Evolutionary conservation across 1,284 basidiomycete species (phyloP).

Genomic region (Exobasidium cylindrosporum): DNA sequence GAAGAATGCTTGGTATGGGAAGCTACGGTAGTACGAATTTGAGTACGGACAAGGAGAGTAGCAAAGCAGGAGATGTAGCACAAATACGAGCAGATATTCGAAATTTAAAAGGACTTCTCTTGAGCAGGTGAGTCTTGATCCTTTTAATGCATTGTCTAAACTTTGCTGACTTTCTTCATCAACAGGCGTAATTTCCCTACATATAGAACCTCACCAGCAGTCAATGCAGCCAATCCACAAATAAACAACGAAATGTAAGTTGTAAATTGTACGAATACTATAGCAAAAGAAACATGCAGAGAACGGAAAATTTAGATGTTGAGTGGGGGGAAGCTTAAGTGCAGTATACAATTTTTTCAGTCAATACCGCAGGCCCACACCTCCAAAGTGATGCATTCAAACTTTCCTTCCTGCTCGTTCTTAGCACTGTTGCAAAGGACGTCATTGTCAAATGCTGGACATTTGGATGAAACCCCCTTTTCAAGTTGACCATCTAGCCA

Average conservation of each 20-base stretch:
- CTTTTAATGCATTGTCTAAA: too few relatives aligned
- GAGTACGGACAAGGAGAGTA: neutral
- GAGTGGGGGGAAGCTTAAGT: slow-evolving; percentile 1
- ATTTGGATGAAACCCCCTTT: slow-evolving; percentile 76
- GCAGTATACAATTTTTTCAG: too few relatives aligned
- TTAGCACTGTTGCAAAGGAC: slow-evolving; percentile 63
- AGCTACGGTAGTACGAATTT: neutral
- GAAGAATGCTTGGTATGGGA: neutral
- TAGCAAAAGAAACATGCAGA: neutral
- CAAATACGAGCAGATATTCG: slow-evolving; percentile 52
- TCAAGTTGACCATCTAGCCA: slow-evolving; percentile 80
- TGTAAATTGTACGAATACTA: neutral
- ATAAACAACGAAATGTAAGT: neutral
- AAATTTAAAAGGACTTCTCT: slow-evolving; percentile 46
- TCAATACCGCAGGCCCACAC: slow-evolving; percentile 70
- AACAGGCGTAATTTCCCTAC: slow-evolving; percentile 2
- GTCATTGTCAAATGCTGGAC: slow-evolving; percentile 84
- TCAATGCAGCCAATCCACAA: neutral
- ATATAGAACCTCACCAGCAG: slow-evolving; percentile 3
- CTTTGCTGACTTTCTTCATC: too few relatives aligned
- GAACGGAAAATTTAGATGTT: neutral
- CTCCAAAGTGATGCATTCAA: slow-evolving; percentile 80
- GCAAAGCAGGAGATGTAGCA: slow-evolving; percentile 27
- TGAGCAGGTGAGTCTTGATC: slow-evolving; percentile 28
- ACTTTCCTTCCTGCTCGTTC: slow-evolving; percentile 61